Evolutionary conservation across 257 asterid genomes (phyloP).

Genomic region (Capsicum chinense): DNA sequence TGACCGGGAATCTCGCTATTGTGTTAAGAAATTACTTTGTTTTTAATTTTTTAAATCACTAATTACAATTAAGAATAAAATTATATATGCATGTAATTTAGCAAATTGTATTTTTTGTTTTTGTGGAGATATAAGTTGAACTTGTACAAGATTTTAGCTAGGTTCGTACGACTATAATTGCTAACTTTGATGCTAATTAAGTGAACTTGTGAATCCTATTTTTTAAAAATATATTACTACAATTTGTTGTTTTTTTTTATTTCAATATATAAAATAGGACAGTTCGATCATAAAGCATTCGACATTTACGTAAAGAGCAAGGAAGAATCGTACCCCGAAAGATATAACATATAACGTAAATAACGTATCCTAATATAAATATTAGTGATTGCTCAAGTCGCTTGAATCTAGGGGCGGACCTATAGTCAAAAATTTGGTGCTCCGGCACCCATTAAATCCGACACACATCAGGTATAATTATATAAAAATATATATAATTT

Average conservation of each 20-base stretch:
- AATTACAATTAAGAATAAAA: neutral
- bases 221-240: slow-evolving; percentile 5
- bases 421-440: no score
- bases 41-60: slow-evolving; percentile 36
- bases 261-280: neutral
- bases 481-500: no score
- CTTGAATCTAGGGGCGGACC: no score
- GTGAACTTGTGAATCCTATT: slow-evolving; percentile 32
- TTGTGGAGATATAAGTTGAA: neutral
- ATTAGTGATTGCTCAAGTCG: no score
- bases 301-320: no score
- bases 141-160: neutral
- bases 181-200: slow-evolving; percentile 35
- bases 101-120: neutral
- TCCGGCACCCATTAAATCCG: no score
- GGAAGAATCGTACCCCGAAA: no score
- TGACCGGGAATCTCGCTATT: slow-evolving; percentile 80
- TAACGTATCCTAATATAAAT: no score
- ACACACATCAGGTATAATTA: no score
- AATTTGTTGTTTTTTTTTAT: neutral
- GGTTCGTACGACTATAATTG: slow-evolving; percentile 28
- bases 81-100: neutral
- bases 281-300: no score
- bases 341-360: no score
- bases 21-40: slow-evolving; percentile 54